These are phyloP conservation scores for Nothophoma quercina DNA, from an alignment of 2,329 filamentous ascomycete species.

Conservation along the genomic window DNA sequence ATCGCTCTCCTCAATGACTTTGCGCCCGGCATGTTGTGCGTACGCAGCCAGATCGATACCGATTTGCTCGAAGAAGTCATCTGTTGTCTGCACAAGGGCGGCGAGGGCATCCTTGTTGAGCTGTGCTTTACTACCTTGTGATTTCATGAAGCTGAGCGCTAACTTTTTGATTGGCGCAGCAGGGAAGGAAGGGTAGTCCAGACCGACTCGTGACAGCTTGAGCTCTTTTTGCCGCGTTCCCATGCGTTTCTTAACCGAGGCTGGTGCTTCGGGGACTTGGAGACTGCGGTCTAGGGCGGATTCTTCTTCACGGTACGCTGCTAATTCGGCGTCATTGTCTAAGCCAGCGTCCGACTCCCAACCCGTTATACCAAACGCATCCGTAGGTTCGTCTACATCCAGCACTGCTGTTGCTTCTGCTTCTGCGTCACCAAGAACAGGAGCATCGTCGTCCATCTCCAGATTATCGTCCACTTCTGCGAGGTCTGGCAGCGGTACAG, in stretches of 20 bases:
- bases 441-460: constrained; percentile 9
- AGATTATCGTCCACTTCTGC: constrained; percentile 6
- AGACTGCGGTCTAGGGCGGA: constrained; percentile 47
- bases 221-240: constrained; percentile 57
- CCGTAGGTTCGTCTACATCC: constrained; percentile 27
- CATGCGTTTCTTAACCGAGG: constrained; percentile 23
- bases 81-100: constrained; percentile 79
- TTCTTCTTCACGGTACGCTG: constrained; percentile 45
- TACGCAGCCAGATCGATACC: constrained; percentile 82
- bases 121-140: constrained; percentile 71
- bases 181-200: constrained; percentile 78
- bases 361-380: constrained; percentile 28
- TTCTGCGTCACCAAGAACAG: constrained; percentile 38
- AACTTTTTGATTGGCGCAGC: constrained; percentile 74
- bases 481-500: constrained; percentile 5
- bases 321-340: constrained; percentile 39
- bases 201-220: constrained; percentile 72
- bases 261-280: constrained; percentile 32
- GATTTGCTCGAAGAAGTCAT: constrained; percentile 92
- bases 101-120: constrained; percentile 76
- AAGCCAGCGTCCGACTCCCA: constrained; percentile 42
- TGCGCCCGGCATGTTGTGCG: constrained; percentile 81
- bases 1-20: constrained; percentile 85
- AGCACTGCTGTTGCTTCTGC: constrained; percentile 35
- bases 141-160: constrained; percentile 74